A percentile compares a stretch with the other conserved stretches of the same genome.
phyloP scores from a whole-genome alignment of 495 filamentous ascomycete genomes.

The Jackrogersella multiformis region DNA sequence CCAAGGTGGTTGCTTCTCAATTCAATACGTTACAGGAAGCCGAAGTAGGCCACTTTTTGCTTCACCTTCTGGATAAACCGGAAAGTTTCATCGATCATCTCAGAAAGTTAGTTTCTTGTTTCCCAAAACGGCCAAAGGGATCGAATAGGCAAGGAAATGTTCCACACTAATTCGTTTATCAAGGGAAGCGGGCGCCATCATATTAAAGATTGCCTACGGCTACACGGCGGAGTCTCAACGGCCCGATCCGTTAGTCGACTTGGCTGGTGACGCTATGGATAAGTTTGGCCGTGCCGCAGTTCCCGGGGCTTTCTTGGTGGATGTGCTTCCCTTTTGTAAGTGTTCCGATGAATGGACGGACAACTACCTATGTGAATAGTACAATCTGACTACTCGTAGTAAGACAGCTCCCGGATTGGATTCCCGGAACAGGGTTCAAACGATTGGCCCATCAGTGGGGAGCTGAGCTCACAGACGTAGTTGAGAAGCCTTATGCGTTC shows the following conservation, averaged over 20 bases:
- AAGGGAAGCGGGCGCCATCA: constrained; percentile 52
- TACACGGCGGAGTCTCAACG: constrained; percentile 55
- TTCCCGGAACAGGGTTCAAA: constrained; percentile 60
- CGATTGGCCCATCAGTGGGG: constrained; percentile 48
- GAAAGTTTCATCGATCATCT: constrained; percentile 51
- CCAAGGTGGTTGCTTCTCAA: constrained; percentile 45
- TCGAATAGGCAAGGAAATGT: not conserved
- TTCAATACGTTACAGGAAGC: constrained; percentile 52
- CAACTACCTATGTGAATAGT: not conserved
- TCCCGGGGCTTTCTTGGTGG: constrained; percentile 56
- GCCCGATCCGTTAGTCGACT: constrained; percentile 55
- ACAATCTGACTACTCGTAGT: constrained; percentile 45
- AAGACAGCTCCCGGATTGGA: constrained; percentile 55
- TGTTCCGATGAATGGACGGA: not conserved
- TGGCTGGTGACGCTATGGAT: constrained; percentile 50
- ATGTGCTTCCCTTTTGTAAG: constrained; percentile 47
- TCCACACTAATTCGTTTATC: not conserved
- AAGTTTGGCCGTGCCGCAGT: constrained; percentile 50
- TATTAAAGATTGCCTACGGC: constrained; percentile 60
- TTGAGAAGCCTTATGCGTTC: constrained; percentile 54
- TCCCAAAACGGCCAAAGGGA: not conserved
- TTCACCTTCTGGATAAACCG: constrained; percentile 53
- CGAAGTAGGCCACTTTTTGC: constrained; percentile 54
- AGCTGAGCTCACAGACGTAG: constrained; percentile 34
- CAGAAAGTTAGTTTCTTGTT: constrained; percentile 44